Evolutionary conservation across 495 filamentous ascomycete genomes (phyloP).

Genomic region (Massariosphaeria phaeospora): DNA sequence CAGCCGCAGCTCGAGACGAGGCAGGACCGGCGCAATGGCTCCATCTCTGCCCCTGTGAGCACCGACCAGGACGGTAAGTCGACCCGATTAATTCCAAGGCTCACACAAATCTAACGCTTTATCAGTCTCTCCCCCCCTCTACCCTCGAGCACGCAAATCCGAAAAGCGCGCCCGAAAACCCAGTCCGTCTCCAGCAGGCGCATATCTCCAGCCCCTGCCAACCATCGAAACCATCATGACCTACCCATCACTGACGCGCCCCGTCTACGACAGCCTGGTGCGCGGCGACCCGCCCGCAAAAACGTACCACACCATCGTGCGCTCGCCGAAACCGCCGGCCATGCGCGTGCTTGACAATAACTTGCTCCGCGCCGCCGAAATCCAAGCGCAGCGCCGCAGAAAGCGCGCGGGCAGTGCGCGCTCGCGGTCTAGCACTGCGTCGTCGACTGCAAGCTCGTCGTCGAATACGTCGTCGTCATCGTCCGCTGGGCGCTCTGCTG

Average conservation of each 20-base stretch:
- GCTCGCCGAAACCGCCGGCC: constrained; percentile 10
- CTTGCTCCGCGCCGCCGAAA: constrained; percentile 4
- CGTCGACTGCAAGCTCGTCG: not conserved
- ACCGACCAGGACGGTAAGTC: no score
- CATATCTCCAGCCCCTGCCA: constrained; percentile 19
- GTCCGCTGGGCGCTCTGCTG: no score
- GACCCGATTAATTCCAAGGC: not conserved
- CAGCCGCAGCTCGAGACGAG: not conserved
- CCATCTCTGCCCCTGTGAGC: not conserved
- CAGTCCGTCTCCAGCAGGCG: not conserved
- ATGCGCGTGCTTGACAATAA: constrained; percentile 15
- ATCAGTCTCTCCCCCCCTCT: not conserved
- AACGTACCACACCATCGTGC: constrained; percentile 16
- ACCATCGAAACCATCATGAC: constrained; percentile 29
- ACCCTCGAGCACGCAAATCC: not conserved
- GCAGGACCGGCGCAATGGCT: not conserved
- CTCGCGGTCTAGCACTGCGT: constrained; percentile 8
- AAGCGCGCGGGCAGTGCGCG: not conserved
- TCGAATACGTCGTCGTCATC: not conserved
- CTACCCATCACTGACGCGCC: constrained; percentile 13
- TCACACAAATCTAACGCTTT: not conserved
- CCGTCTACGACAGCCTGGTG: constrained; percentile 20
- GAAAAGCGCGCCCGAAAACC: constrained; percentile 4
- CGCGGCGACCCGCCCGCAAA: constrained; percentile 12
- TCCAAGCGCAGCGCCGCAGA: not conserved